Conservation (phyloP, 768 basidiomycete genomes). For the Tubosaeta sp. region DNA sequence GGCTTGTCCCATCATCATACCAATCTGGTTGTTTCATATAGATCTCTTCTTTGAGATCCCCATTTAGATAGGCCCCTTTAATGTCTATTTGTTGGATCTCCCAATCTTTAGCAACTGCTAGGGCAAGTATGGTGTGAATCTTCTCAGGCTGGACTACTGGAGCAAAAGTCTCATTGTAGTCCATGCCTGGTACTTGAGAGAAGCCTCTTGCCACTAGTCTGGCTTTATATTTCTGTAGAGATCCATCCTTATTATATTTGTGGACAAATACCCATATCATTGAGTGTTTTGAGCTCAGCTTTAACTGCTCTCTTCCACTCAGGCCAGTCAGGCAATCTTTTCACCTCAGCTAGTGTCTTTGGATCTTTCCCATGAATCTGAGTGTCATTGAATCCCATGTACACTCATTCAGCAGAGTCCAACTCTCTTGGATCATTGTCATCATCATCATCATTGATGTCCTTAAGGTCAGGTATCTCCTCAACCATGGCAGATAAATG, state of each 20-base stretch:
- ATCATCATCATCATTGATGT: too few species aligned
- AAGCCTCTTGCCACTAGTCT: too few species aligned
- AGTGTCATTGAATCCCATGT: too few species aligned
- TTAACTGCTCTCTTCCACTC: not conserved
- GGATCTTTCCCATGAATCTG: too few species aligned
- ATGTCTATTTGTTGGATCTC: constrained; percentile 31
- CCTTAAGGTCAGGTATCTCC: too few species aligned
- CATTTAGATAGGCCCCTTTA: too few species aligned
- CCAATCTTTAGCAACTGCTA: constrained; percentile 16
- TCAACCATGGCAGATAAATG: too few species aligned
- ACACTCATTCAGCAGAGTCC: too few species aligned
- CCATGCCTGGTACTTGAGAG: too few species aligned
- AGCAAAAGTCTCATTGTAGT: too few species aligned
- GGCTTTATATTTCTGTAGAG: constrained; percentile 26
- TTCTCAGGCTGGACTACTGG: constrained; percentile 22
- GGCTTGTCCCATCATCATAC: constrained; percentile 9
- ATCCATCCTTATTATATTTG: not conserved
- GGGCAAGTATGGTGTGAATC: constrained; percentile 20
- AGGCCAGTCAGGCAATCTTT: not conserved
- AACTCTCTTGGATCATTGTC: too few species aligned
- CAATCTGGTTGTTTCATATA: constrained; percentile 32
- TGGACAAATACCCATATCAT: not conserved
- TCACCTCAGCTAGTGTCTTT: too few species aligned
- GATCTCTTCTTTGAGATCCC: constrained; percentile 28
- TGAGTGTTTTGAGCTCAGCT: not conserved